Percentiles rank a stretch among this genome's conserved stretches.
Evolutionary conservation across 352 stramenopile species (phyloP).

Genomic region (Globisporangium rhizosaccharum): DNA sequence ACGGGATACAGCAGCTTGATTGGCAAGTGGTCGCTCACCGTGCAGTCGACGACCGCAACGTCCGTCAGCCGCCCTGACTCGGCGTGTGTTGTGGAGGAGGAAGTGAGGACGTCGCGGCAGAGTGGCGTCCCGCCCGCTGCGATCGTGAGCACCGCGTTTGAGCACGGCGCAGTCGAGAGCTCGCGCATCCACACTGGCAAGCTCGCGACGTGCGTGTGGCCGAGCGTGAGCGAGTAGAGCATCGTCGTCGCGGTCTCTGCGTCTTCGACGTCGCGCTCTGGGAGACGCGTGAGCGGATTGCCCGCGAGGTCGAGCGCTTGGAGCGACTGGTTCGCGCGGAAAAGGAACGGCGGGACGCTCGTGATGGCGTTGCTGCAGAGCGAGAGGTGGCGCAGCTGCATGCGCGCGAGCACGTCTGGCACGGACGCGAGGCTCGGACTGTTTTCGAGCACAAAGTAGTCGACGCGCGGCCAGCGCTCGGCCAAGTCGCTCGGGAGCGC

Average conservation of each 20-base stretch:
- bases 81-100: neutral
- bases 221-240: constrained; percentile 4
- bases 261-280: neutral
- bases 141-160: constrained; percentile 1
- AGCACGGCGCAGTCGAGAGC: neutral
- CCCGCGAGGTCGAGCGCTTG: constrained; percentile 6
- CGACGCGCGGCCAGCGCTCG: constrained; percentile 3
- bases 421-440: neutral
- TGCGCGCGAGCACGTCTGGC: constrained; percentile 1
- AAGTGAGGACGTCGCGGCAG: neutral
- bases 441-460: constrained; percentile 12
- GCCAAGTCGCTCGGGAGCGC: constrained; percentile 1
- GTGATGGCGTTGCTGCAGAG: constrained; percentile 10
- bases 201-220: neutral
- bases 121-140: constrained; percentile 3
- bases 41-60: too few relatives aligned
- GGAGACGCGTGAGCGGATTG: constrained; percentile 2
- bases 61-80: neutral
- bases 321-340: constrained; percentile 2
- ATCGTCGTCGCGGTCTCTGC: neutral
- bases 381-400: constrained; percentile 2
- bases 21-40: too few relatives aligned
- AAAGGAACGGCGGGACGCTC: neutral
- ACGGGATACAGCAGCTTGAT: too few relatives aligned
- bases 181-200: neutral